Percentiles rank a stretch among this genome's conserved stretches.
Evolutionary conservation across 371 early-diverging fungal genomes (phyloP).

Genomic region (Mucor saturninus): DNA sequence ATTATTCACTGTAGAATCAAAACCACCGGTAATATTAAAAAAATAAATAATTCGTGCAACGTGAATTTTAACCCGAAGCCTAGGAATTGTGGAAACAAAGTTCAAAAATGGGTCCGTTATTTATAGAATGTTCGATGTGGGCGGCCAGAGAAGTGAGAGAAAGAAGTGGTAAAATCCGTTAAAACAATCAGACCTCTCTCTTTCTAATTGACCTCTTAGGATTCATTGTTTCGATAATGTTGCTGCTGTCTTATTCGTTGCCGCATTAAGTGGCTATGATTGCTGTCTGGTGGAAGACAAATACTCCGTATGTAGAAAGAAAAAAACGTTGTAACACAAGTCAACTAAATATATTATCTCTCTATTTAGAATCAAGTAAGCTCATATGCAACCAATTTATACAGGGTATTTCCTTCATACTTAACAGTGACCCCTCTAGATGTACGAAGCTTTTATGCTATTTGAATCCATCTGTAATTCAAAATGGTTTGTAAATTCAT

Average conservation of each 20-base stretch:
- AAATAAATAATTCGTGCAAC: not conserved
- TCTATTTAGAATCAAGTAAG: conserved; percentile 42
- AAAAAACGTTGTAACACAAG: not conserved
- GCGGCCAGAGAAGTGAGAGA: conserved; percentile 91
- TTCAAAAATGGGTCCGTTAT: conserved; percentile 82
- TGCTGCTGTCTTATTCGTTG: conserved; percentile 91
- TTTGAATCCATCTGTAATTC: conserved; percentile 93
- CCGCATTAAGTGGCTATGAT: conserved; percentile 93
- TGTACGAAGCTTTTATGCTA: conserved; percentile 90
- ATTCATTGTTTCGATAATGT: conserved; percentile 95
- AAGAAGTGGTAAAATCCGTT: conserved; percentile 75
- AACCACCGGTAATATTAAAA: conserved; percentile 22
- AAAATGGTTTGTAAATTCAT: conserved; percentile 89
- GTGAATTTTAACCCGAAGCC: conserved; percentile 12
- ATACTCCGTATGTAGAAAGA: conserved; percentile 71
- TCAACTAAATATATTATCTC: not conserved
- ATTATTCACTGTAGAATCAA: conserved; percentile 76
- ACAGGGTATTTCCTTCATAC: not conserved
- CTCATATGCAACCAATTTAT: conserved; percentile 3
- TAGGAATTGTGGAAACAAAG: conserved; percentile 85
- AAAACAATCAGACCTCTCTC: no score
- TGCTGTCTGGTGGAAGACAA: conserved; percentile 94
- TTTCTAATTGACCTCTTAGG: conserved; percentile 35
- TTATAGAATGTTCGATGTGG: conserved; percentile 93
- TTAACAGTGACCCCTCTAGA: conserved; percentile 28